Evolutionary conservation across 805 yeast species (phyloP), one percentile per base, ranked within the genome.

Genomic region (Spathaspora sp.): DNA sequence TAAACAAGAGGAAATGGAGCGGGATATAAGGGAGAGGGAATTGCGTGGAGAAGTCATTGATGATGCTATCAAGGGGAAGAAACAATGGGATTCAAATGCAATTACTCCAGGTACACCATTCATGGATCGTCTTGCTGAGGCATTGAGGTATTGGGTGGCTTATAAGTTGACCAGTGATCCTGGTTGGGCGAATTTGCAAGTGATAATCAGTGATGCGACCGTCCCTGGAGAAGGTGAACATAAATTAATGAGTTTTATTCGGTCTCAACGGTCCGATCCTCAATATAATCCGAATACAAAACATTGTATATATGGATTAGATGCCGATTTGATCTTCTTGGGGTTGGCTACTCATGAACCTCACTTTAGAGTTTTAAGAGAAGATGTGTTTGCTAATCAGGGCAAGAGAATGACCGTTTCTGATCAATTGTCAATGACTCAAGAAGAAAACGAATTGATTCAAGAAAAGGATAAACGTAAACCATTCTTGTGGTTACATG

Each of bases 211-310:
- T 62, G 99, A 93, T 66, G 96, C 97, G 29, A 85, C 96, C 0
- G 98, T 93, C 12, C 99, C 99, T 1, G 99, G 99, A 55, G 99
- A 94, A 77, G 99, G 99, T 65, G 99, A 94, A 69, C 99, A 94
- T 73, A 94, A 94, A 68, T 86, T 94, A 60, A 94, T 94, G 99
- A 91, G 87, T 61, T 94, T 92, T 65, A 87, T 94, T 52, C 82
- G 99, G 62, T 81, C 89, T 42, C 98, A 92, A 66, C 78, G 98
- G 59, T 80, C 87, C 42, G 94, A 88, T 59, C 89, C 96, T 0
- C 83, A 85, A 63, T 89, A 93, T 68, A 81, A 89, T 63, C 97
- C 98, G 49, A 93, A 94, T 66, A 92, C 97, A 1, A 78, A 84
- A n/a, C 99, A 94, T 68, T 89, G 96, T 67, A 92, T 94, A 52